These are phyloP conservation scores for Alternaria ethzedia DNA, from an alignment of 2,329 filamentous ascomycete species.

Conservation along the genomic window DNA sequence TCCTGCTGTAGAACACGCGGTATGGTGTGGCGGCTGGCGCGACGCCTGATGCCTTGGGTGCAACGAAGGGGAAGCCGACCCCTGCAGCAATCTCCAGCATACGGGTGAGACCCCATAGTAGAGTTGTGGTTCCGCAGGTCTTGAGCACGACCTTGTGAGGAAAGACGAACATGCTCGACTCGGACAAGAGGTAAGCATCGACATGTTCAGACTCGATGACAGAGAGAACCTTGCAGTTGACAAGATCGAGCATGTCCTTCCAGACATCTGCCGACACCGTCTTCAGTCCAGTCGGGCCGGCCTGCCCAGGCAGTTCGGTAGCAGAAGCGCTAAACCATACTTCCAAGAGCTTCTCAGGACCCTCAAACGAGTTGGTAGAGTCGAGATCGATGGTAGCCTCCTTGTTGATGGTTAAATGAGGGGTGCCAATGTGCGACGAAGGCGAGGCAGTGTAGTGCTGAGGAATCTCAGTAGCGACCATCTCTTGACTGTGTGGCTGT, in stretches of 20 bases:
- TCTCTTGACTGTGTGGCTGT: conserved; percentile 60
- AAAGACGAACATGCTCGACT: conserved; percentile 99
- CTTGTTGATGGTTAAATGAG: conserved; percentile 95
- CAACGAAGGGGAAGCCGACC: conserved; percentile 86
- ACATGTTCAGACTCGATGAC: conserved; percentile 91
- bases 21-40: conserved; percentile 84
- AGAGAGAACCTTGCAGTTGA: conserved; percentile 98
- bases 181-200: conserved; percentile 94
- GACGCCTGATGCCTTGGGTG: conserved; percentile 70
- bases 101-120: conserved; percentile 86
- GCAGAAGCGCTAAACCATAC: conserved; percentile 94
- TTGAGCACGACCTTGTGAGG: conserved; percentile 99
- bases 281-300: conserved; percentile 81
- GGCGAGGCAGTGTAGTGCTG: conserved; percentile 82
- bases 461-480: conserved; percentile 84
- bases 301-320: conserved; percentile 71
- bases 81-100: conserved; percentile 92
- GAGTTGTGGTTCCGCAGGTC: conserved; percentile 95
- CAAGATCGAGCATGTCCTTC: conserved; percentile 96
- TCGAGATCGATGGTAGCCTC: conserved; percentile 92
- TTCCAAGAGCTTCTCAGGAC: conserved; percentile 96
- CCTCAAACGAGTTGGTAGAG: conserved; percentile 95
- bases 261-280: conserved; percentile 81
- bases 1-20: conserved; percentile 97
- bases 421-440: conserved; percentile 76